Conservation (phyloP, 1,284 basidiomycete species). For the Athelia psychrophila region DNA sequence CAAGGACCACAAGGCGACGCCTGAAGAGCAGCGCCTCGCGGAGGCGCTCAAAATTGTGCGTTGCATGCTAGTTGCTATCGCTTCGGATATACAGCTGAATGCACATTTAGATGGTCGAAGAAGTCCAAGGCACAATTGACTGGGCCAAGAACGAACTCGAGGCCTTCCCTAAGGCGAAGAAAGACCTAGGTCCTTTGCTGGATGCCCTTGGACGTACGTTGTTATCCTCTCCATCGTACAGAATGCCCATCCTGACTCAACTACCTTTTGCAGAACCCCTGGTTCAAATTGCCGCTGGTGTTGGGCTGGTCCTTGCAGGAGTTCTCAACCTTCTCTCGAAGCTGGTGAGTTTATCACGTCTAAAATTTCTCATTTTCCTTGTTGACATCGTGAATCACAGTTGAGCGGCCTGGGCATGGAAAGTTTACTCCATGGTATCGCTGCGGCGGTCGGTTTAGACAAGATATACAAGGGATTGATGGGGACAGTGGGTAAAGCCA, state of each 20-base stretch:
- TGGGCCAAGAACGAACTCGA: slow-evolving; percentile 35
- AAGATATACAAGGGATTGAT: no score
- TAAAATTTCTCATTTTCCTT: not conserved
- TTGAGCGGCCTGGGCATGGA: slow-evolving; percentile 30
- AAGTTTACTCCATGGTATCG: slow-evolving; percentile 24
- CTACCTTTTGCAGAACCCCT: slow-evolving; percentile 22
- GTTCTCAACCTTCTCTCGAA: slow-evolving; percentile 31
- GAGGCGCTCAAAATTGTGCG: slow-evolving; percentile 30
- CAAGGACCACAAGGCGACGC: slow-evolving; percentile 32
- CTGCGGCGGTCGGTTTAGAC: not conserved
- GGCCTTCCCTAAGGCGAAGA: slow-evolving; percentile 36
- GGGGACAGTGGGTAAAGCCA: no score
- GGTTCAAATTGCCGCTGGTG: slow-evolving; percentile 34
- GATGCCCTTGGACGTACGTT: slow-evolving; percentile 25
- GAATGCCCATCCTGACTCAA: not conserved
- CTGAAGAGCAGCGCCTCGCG: slow-evolving; percentile 37
- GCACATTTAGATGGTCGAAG: slow-evolving; percentile 25
- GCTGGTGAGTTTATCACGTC: slow-evolving; percentile 8
- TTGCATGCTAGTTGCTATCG: not conserved
- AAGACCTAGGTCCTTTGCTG: slow-evolving; percentile 34
- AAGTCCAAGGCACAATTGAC: slow-evolving; percentile 36
- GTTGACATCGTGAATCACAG: not conserved
- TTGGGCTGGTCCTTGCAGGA: slow-evolving; percentile 29
- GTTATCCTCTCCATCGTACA: not conserved
- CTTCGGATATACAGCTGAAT: not conserved